phyloP scores from a whole-genome alignment of 2,329 filamentous ascomycete species.

The Capronia epimyces region DNA sequence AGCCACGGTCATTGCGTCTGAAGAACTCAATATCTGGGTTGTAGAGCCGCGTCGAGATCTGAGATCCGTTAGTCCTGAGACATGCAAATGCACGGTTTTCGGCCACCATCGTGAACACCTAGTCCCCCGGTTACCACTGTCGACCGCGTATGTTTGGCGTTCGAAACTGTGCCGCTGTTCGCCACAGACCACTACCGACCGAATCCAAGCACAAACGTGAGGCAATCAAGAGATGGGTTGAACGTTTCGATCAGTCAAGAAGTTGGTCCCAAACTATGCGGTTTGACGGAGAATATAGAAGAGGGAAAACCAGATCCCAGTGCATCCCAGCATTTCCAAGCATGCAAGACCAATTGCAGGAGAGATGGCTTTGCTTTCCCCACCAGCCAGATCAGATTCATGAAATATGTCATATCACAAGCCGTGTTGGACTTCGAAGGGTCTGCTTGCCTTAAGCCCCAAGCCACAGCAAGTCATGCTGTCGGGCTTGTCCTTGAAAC shows the following conservation, averaged over 20 bases:
- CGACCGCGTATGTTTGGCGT: background rate
- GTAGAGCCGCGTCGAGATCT: conserved; percentile 23
- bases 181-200: background rate
- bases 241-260: conserved; percentile 1
- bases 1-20: conserved; percentile 27
- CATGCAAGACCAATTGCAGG: conserved; percentile 18
- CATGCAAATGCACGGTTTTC: background rate
- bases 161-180: background rate
- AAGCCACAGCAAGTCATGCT: conserved; percentile 17
- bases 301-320: conserved; percentile 13
- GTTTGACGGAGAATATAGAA: conserved; percentile 6
- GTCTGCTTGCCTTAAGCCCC: conserved; percentile 6
- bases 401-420: conserved; percentile 22
- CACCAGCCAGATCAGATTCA: conserved; percentile 9
- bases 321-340: conserved; percentile 13
- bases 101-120: conserved; percentile 16
- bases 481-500: conserved; percentile 24
- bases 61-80: conserved; percentile 9
- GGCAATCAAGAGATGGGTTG: background rate
- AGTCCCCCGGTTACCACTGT: conserved; percentile 4
- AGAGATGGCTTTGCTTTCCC: background rate
- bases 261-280: conserved; percentile 11
- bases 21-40: conserved; percentile 28
- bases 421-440: conserved; percentile 11
- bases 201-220: background rate